A percentile compares a stretch with the other conserved stretches of the same genome.
Conservation (phyloP, 768 basidiomycete genomes). For the Lactarius tabidus region DNA sequence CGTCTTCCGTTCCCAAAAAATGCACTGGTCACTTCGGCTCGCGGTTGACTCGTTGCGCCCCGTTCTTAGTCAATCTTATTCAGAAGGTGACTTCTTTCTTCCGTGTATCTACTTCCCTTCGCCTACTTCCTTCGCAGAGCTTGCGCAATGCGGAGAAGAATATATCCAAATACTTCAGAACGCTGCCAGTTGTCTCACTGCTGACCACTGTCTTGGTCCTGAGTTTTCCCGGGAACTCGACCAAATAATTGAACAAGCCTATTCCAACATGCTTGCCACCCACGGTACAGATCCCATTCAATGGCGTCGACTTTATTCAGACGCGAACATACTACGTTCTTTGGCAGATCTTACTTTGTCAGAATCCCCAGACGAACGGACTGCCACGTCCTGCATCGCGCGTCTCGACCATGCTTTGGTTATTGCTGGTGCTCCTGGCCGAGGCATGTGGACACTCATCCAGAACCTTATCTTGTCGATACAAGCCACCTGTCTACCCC, state of each 20-base stretch:
- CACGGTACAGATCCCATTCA: slow-evolving; percentile 35
- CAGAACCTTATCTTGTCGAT: slow-evolving; percentile 55
- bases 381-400: slow-evolving; percentile 46
- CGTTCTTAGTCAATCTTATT: slow-evolving; percentile 10
- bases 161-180: slow-evolving; percentile 15
- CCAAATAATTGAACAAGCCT: slow-evolving; percentile 43
- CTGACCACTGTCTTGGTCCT: not conserved
- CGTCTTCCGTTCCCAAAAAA: not conserved
- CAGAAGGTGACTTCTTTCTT: slow-evolving; percentile 30
- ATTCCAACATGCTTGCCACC: slow-evolving; percentile 46
- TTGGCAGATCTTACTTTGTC: slow-evolving; percentile 36
- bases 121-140: slow-evolving; percentile 7
- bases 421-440: slow-evolving; percentile 72
- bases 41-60: slow-evolving; percentile 5
- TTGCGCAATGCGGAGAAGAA: slow-evolving; percentile 36
- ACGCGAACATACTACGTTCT: slow-evolving; percentile 59
- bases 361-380: slow-evolving; percentile 20
- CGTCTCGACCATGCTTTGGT: slow-evolving; percentile 78
- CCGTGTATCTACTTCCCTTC: slow-evolving; percentile 26
- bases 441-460: slow-evolving; percentile 56
- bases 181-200: slow-evolving; percentile 6
- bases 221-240: slow-evolving; percentile 33
- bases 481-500: slow-evolving; percentile 41
- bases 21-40: slow-evolving; percentile 15
- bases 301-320: slow-evolving; percentile 75